These are phyloP conservation scores for Rhynchospora pubera DNA, from an alignment of 176 grass and related monocot species.

Conservation along the genomic window DNA sequence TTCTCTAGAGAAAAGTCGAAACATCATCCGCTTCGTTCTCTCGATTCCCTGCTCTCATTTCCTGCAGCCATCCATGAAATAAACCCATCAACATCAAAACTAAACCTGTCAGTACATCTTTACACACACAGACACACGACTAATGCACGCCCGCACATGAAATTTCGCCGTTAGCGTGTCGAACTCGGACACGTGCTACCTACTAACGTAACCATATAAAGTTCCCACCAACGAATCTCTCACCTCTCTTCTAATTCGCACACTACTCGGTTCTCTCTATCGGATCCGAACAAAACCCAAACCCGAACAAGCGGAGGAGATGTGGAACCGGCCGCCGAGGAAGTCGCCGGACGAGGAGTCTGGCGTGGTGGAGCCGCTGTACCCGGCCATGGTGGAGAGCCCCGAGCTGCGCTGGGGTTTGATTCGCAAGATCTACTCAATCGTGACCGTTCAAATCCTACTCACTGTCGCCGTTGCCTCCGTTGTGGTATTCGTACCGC, in stretches of 20 bases:
- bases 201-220: background rate
- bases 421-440: slow-evolving; percentile 86
- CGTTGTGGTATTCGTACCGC: slow-evolving; percentile 60
- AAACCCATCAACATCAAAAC: background rate
- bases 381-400: slow-evolving; percentile 79
- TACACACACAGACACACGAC: background rate
- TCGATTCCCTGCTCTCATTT: background rate
- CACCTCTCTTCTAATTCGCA: background rate
- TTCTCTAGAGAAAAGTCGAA: background rate
- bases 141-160: background rate
- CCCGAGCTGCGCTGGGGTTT: slow-evolving; percentile 79
- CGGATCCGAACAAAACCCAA: background rate
- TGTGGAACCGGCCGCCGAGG: slow-evolving; percentile 15
- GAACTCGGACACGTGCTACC: background rate
- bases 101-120: background rate
- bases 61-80: background rate
- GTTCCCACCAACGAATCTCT: background rate
- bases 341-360: slow-evolving; percentile 51
- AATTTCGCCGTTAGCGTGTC: background rate
- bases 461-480: slow-evolving; percentile 58
- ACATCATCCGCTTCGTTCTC: background rate
- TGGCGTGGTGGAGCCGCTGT: slow-evolving; percentile 32
- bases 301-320: background rate
- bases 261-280: background rate
- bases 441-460: slow-evolving; percentile 59